Conservation (phyloP, 2,329 filamentous ascomycete species). For the Cercospora berteroae region DNA sequence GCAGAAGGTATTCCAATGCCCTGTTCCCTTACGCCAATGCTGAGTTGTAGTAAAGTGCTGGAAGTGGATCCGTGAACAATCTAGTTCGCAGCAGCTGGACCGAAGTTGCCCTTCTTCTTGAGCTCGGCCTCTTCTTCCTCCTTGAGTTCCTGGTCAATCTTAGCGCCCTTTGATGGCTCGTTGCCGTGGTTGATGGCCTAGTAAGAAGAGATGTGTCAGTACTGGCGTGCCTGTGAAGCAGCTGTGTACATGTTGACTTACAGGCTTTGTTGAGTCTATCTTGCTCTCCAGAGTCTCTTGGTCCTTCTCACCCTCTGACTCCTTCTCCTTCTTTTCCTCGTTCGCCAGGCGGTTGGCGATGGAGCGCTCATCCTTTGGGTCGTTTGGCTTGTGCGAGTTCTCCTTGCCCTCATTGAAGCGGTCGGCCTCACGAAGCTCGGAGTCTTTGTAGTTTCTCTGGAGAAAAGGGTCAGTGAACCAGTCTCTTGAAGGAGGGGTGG, state of each 20-base stretch:
- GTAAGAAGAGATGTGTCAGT: not conserved
- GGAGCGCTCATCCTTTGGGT: constrained; percentile 72
- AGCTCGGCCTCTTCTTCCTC: constrained; percentile 66
- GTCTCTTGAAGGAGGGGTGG: not conserved
- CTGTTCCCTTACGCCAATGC: not conserved
- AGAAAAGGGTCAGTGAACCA: not conserved
- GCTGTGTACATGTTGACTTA: constrained; percentile 22
- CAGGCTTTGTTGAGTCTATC: constrained; percentile 58
- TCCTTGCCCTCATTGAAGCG: constrained; percentile 71
- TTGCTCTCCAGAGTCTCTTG: constrained; percentile 46
- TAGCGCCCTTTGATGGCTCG: constrained; percentile 68
- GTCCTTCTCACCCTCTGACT: constrained; percentile 40
- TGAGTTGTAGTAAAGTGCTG: constrained; percentile 3
- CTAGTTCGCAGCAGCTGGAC: constrained; percentile 30
- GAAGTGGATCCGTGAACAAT: not conserved
- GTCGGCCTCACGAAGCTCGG: constrained; percentile 43
- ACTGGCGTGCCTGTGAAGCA: not conserved
- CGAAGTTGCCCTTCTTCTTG: constrained; percentile 57
- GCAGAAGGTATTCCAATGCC: not conserved
- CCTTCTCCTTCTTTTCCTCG: constrained; percentile 55
- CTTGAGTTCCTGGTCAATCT: constrained; percentile 67
- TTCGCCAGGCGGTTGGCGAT: constrained; percentile 70
- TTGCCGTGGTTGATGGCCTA: constrained; percentile 67
- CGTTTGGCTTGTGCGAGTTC: constrained; percentile 65
- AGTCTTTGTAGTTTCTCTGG: constrained; percentile 55